phyloP scores from a whole-genome alignment of 148 eudicot genomes.

The Chenopodium suecicum region DNA sequence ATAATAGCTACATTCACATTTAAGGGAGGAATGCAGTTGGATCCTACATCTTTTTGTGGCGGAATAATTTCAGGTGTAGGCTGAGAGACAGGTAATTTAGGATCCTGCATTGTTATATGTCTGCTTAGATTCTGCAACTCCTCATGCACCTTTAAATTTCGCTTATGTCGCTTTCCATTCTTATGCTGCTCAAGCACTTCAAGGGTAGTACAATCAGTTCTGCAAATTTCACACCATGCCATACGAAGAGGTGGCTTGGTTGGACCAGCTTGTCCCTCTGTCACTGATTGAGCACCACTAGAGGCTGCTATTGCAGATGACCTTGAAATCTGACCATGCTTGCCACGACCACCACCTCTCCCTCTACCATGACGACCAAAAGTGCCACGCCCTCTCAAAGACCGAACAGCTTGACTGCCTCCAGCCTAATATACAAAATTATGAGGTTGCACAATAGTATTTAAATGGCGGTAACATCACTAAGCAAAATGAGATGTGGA shows the following conservation, averaged over 20 bases:
- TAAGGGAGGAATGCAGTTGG: conserved; percentile 3
- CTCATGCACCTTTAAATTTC: conserved; percentile 47
- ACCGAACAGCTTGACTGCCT: conserved; percentile 26
- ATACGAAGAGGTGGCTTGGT: conserved; percentile 30
- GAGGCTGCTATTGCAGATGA: conserved; percentile 23
- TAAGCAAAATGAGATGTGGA: not conserved
- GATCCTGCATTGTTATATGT: conserved; percentile 27
- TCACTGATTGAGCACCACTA: conserved; percentile 12
- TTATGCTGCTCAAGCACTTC: conserved; percentile 72
- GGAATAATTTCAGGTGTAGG: conserved; percentile 16
- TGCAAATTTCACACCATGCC: conserved; percentile 70
- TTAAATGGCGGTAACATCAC: conserved; percentile 4
- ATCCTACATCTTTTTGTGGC: conserved; percentile 16
- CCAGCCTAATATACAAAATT: conserved; percentile 37
- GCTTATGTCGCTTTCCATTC: conserved; percentile 65
- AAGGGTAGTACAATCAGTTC: conserved; percentile 59
- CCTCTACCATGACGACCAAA: conserved; percentile 51
- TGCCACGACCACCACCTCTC: conserved; percentile 53
- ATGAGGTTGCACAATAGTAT: conserved; percentile 37
- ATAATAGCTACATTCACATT: conserved; percentile 10
- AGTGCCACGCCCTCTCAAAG: conserved; percentile 33
- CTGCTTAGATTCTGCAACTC: conserved; percentile 51
- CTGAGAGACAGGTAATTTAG: conserved; percentile 23
- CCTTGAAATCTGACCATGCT: conserved; percentile 29
- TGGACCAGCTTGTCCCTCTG: conserved; percentile 32